Conservation (phyloP, 768 basidiomycete species). For the Fomitopsis pulvina region DNA sequence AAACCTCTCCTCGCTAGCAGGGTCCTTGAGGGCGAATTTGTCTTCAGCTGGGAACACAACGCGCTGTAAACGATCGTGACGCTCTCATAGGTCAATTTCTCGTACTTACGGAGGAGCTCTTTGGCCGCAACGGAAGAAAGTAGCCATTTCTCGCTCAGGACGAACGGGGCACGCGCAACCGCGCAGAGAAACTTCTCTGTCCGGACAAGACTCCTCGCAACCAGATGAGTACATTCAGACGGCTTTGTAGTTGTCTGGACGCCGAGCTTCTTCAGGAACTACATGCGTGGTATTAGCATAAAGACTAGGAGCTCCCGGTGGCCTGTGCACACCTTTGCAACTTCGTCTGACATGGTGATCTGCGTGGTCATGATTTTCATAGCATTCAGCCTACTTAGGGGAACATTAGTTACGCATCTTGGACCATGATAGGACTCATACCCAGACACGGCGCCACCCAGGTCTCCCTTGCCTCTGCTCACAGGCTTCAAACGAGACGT, state of each 20-base stretch:
- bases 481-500: neutral
- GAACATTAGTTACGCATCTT: too few species aligned
- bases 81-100: neutral
- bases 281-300: neutral
- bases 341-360: constrained; percentile 47
- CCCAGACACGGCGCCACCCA: constrained; percentile 11
- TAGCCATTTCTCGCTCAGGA: constrained; percentile 69
- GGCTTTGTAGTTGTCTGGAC: constrained; percentile 55
- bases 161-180: constrained; percentile 50
- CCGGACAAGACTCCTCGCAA: constrained; percentile 61
- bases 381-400: constrained; percentile 11
- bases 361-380: constrained; percentile 66
- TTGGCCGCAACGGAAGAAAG: constrained; percentile 47
- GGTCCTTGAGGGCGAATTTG: constrained; percentile 54
- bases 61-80: neutral
- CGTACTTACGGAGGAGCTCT: constrained; percentile 58
- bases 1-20: constrained; percentile 57
- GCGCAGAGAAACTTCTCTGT: constrained; percentile 89
- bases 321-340: constrained; percentile 44
- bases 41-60: constrained; percentile 45
- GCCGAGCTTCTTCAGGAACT: constrained; percentile 64
- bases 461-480: neutral
- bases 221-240: constrained; percentile 71
- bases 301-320: neutral
- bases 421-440: constrained; percentile 2